Base-by-base conservation (phyloP, 257 asterid species). In the Salvia splendens region DNA sequence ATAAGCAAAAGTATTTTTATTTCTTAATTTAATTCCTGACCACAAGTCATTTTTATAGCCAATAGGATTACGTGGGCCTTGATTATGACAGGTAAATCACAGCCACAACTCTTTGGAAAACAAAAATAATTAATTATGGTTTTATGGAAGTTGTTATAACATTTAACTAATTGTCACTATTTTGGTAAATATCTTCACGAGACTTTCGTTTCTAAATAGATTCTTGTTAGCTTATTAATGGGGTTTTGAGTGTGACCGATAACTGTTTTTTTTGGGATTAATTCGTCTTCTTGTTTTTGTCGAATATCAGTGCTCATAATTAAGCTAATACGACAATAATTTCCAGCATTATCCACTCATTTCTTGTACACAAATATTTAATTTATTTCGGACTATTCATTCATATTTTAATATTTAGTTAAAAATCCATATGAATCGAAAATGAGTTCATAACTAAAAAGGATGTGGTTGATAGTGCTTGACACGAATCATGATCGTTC, bases 121-220 rank as follows among this genome's bases (percentile, higher is more conserved):
- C 42, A 17, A 35, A 72, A 17, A 12, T 5, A 10, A 61, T 61
- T 68, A 77, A 62, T 77, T 52, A 67, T 47, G 36, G 8, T 52
- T 50, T 73, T 33, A 24, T 45, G 68, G 42, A 64, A 67, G 70
- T 61, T 24, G 70, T 35, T 51, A n/a, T 58, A 60, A 65, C 30
- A 24, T 52, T 40, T 17, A 61, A 42, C 69, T 43, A 60, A 49
- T 74, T 32, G 10, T 62, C 61, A 71, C 67, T 65, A 52, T 43
- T 76, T 76, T 76, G 61, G 80, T 66, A 76, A 40, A 70, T 67
- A 49, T 70, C 72, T 41, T 50, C 76, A 70, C 54, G 60, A 58
- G 73, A 46, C 65, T 61, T 58, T 75, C 20, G 61, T 51, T 14
- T 75, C 50, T 64, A 38, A 56, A 63, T 47, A 55, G 32, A 58